Base-by-base conservation (phyloP, 23 red algal genomes). In the Gracilariopsis chorda region DNA sequence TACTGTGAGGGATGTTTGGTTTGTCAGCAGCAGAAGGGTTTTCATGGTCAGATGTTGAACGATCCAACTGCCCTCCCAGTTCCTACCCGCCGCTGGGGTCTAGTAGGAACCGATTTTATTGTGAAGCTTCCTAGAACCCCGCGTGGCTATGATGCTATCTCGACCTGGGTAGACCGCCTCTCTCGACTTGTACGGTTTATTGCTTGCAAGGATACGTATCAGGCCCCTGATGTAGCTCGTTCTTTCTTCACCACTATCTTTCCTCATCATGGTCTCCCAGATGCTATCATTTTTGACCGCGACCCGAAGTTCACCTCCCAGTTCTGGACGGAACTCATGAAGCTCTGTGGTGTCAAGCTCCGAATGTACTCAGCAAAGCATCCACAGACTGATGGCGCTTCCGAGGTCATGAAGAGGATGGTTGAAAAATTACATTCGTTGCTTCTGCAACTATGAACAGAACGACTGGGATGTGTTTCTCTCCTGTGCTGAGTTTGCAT, bases 391-490 rank as follows among this genome's bases (percentile, higher is more conserved):
- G 67, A 73, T 73, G 67, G 67, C 7, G 67, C 67, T 5, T 73
- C 67, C 19, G 35, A 73, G 33, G 27, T 73, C 20, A 73, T 73
- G 67, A 73, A 73, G 28, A 43, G 67, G 37, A 73, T 55, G 49
- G 49, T 55, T 14, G 49, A 55, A n/a, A n/a, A 55, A 55, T n/a
- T 55, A 55, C n/a, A 55, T 55, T 20, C 67, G 78, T 9, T 82
- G 78, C 49, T 82, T 56, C 42, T 59, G 78, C 48, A 32, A 51
- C 34, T 59, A 59, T 60, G 44, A 59, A 60, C 30, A 82, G 48
- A 33, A 82, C 33, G 78, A 82, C 60, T 82, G 51, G 49, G 48
- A 82, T 55, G 32, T 0, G 23, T 33, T 82, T 6, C 48, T 82
- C 0, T 40, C 78, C 29, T 4, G 29, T 56, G 78, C 78, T 8